Base-by-base conservation (phyloP, 208 protist genomes). In the Trypanosoma cruzi region DNA sequence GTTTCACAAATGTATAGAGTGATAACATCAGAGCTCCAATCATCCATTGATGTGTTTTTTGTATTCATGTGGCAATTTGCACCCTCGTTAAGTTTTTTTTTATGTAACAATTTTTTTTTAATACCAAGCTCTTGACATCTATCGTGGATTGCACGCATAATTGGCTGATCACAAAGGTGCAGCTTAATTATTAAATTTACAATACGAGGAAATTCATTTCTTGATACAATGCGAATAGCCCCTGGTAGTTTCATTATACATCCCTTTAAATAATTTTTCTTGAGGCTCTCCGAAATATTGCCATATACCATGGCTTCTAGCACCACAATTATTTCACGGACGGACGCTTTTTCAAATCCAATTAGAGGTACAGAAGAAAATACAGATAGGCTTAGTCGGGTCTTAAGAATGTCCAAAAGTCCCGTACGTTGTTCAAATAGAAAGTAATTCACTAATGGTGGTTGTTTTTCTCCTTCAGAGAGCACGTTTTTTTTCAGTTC, bases 251-350 rank as follows among this genome's bases (percentile, higher is more conserved):
- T 71, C 48, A 11, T 70, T 59, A 67, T 13, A 67, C 64, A 77
- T n/a, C 8, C 57, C 32, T 64, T 28, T 29, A 67, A 50, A 71
- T 77, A 77, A 0, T 48, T 28, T 63, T 70, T 49, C 22, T 61
- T 65, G 0, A 54, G 26, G 36, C 22, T 2, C 18, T 22, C 29
- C 24, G 64, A 71, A 53, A 77, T 31, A 52, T 71, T 70, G 18
- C 64, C 64, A 44, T 77, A 29, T 20, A 48, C 57, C 42, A 77
- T 22, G 36, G 63, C 71, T 49, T 71, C 64, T 59, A 77, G 48
- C 36, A 77, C n/a, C 20, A 59, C 57, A 36, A 65, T 53, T 28
- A 67, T 36, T 31, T 67, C 64, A 20, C 31, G 40, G n/a, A 71
- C 29, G 59, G 71, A 67, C 37, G 40, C 20, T 28, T 55, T 67